These are phyloP conservation scores for Thymus mandschuricus DNA, from an alignment of 257 asterid genomes.

Conservation along the genomic window DNA sequence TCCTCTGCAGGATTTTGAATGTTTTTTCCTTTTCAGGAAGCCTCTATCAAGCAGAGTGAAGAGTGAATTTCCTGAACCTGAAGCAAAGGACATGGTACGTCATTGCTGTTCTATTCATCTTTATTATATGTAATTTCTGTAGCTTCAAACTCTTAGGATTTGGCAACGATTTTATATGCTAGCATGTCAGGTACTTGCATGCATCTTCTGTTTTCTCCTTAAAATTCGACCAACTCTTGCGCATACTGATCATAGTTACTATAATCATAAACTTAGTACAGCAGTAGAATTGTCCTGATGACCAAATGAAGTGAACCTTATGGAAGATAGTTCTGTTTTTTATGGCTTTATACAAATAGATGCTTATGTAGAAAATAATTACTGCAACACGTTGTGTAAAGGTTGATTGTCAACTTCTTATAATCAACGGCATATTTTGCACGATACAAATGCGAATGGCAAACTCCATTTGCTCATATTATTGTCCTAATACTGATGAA, in stretches of 20 bases:
- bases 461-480: background rate
- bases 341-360: background rate
- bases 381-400: background rate
- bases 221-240: background rate
- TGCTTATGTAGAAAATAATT: background rate
- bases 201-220: background rate
- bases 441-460: background rate
- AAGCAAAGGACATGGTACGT: constrained; percentile 64
- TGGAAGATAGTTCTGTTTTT: background rate
- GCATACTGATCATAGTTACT: background rate
- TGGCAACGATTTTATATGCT: constrained; percentile 17
- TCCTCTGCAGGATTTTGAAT: constrained; percentile 27
- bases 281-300: background rate
- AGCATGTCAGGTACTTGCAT: constrained; percentile 17
- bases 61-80: constrained; percentile 71
- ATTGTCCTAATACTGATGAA: background rate
- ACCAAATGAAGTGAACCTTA: background rate
- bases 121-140: constrained; percentile 5
- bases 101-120: constrained; percentile 8
- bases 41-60: constrained; percentile 58
- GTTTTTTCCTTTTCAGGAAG: constrained; percentile 40
- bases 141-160: constrained; percentile 9
- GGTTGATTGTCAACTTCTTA: background rate
- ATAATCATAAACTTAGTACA: background rate
- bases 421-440: background rate